A percentile compares a stretch with the other conserved stretches of the same genome.
phyloP scores from a whole-genome alignment of 495 filamentous ascomycete genomes.

The Delitschia confertaspora region DNA sequence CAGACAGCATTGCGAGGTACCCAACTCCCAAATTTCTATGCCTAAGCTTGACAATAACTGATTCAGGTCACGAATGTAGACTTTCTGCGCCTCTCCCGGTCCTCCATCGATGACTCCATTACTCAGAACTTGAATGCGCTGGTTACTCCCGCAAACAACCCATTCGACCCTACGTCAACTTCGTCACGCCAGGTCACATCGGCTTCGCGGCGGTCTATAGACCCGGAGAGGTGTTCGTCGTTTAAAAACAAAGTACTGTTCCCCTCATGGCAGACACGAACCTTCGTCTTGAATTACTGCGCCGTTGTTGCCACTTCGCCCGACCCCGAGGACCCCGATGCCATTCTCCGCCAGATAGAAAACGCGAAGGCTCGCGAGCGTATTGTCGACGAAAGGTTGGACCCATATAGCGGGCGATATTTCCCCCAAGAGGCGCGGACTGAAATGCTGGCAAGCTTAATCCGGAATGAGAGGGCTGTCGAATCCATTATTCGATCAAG shows the following conservation, averaged over 20 bases:
- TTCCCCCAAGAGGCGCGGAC: conserved; percentile 78
- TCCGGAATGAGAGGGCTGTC: conserved; percentile 77
- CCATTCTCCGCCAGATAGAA: conserved; percentile 59
- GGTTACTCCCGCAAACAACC: conserved; percentile 57
- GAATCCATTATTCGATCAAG: conserved; percentile 78
- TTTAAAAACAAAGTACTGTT: conserved; percentile 80
- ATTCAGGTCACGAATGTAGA: conserved; percentile 46
- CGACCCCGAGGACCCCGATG: conserved; percentile 82
- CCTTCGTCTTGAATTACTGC: conserved; percentile 84
- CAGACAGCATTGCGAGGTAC: conserved; percentile 74
- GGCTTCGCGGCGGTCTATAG: conserved; percentile 40
- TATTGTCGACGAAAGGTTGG: conserved; percentile 78
- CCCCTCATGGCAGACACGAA: conserved; percentile 77
- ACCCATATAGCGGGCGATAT: conserved; percentile 82
- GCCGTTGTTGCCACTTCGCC: conserved; percentile 77
- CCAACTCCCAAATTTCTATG: conserved; percentile 11
- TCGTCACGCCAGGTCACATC: conserved; percentile 43
- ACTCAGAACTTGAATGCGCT: conserved; percentile 88
- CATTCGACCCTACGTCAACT: conserved; percentile 78
- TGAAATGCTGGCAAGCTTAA: conserved; percentile 63
- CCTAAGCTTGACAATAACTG: conserved; percentile 12
- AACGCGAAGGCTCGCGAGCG: conserved; percentile 60
- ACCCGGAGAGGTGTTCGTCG: conserved; percentile 49
- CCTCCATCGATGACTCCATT: conserved; percentile 85
- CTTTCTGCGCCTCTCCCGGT: conserved; percentile 82